These are phyloP conservation scores for Russula brevipes DNA, from an alignment of 768 basidiomycete species.

Conservation along the genomic window DNA sequence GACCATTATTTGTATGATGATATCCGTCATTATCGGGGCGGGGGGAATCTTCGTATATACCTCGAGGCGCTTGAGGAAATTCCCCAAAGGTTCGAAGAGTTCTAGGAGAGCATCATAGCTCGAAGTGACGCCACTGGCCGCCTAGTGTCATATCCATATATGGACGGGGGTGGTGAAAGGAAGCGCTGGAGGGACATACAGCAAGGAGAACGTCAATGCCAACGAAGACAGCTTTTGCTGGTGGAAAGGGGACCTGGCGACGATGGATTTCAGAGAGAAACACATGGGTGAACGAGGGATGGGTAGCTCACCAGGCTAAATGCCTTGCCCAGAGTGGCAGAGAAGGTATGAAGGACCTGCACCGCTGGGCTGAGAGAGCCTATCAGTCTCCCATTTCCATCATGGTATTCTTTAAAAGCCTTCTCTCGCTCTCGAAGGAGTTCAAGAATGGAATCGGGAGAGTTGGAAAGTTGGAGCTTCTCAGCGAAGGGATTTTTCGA, in stretches of 20 bases:
- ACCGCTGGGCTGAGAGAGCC: not conserved
- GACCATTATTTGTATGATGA: not conserved
- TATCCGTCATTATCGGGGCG: not conserved
- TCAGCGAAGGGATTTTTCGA: not conserved
- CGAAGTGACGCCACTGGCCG: not conserved
- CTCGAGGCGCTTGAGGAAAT: not conserved
- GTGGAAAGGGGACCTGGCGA: not conserved
- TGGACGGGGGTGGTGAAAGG: not conserved
- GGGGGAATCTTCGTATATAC: not conserved
- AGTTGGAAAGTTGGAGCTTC: not conserved
- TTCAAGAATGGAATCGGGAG: not conserved
- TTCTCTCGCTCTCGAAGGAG: not conserved
- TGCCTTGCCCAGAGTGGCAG: not conserved
- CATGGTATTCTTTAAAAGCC: not conserved
- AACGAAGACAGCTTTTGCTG: not conserved
- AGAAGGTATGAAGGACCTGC: not conserved
- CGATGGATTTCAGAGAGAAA: not conserved
- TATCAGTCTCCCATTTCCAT: not conserved
- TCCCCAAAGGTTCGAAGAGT: not conserved
- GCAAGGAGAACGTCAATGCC: not conserved
- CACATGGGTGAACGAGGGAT: too few relatives aligned
- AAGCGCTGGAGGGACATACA: not conserved
- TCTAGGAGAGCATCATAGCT: constrained; percentile 4
- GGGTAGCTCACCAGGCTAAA: not conserved
- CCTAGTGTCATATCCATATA: not conserved